Evolutionary conservation across 2,329 filamentous ascomycete genomes (phyloP).

Genomic region (Ophiostoma sp.): DNA sequence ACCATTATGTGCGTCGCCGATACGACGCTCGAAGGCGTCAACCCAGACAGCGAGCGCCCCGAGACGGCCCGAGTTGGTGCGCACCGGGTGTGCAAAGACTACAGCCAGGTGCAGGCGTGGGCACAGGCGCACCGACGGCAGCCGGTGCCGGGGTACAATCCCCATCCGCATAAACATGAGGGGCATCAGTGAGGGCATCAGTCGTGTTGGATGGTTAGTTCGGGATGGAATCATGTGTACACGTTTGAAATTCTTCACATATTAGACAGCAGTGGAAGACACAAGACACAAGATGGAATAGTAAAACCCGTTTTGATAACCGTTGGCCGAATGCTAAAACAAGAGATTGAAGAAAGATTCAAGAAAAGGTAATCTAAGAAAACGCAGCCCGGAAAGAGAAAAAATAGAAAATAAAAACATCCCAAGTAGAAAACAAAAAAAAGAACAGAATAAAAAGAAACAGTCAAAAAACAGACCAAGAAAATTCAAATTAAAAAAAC

Average conservation of each 20-base stretch:
- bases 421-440: too few relatives aligned
- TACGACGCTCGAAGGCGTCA: background rate
- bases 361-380: too few relatives aligned
- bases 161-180: background rate
- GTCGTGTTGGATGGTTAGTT: too few relatives aligned
- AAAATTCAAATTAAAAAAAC: background rate
- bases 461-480: background rate
- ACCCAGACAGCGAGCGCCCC: background rate
- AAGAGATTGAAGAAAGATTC: background rate
- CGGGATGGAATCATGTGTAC: too few relatives aligned
- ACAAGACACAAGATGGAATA: background rate
- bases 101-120: background rate
- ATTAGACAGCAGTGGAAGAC: too few relatives aligned
- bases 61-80: background rate
- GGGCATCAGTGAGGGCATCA: background rate
- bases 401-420: background rate
- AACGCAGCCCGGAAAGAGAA: background rate
- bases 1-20: background rate
- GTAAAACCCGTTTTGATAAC: background rate
- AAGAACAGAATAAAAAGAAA: too few relatives aligned
- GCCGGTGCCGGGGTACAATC: background rate
- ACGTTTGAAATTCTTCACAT: too few relatives aligned
- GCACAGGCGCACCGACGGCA: background rate
- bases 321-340: conserved; percentile 7
- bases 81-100: background rate